These are phyloP conservation scores for Colletotrichum karsti DNA, from an alignment of 2,329 filamentous ascomycete genomes.

Conservation along the genomic window DNA sequence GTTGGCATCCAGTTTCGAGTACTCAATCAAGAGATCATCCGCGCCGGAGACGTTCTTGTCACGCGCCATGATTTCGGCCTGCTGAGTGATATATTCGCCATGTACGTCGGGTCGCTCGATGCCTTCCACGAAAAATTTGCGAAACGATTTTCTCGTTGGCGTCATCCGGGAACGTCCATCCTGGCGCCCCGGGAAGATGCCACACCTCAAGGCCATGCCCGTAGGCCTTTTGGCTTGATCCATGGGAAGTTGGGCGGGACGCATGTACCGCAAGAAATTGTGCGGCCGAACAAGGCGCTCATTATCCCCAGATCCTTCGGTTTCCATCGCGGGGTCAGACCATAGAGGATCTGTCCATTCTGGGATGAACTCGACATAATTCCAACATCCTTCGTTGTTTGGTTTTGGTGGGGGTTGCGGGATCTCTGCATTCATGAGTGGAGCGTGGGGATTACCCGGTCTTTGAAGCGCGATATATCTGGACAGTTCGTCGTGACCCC, in stretches of 20 bases:
- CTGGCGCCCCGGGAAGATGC: constrained; percentile 36
- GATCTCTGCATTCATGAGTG: not conserved
- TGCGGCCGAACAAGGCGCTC: not conserved
- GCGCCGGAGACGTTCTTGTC: not conserved
- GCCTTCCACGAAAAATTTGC: constrained; percentile 17
- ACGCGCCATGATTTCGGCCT: not conserved
- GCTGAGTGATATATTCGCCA: not conserved
- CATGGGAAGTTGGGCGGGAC: constrained; percentile 26
- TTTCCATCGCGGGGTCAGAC: constrained; percentile 23
- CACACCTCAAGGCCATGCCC: constrained; percentile 37
- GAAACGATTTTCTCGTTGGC: constrained; percentile 35
- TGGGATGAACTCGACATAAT: constrained; percentile 31
- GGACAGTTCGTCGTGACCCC: not conserved
- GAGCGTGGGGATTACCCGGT: not conserved
- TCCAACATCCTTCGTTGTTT: not conserved
- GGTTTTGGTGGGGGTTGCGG: constrained; percentile 8
- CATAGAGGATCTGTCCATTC: constrained; percentile 38
- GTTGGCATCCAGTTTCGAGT: constrained; percentile 32
- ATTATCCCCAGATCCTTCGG: not conserved
- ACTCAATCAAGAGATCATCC: constrained; percentile 32
- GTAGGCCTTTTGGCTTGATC: constrained; percentile 36
- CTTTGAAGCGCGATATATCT: not conserved
- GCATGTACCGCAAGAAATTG: not conserved
- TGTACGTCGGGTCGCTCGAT: not conserved
- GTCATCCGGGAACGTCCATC: constrained; percentile 42